Evolutionary conservation across 2,329 filamentous ascomycete genomes (phyloP).

Genomic region (Aspergillus tubingensis): DNA sequence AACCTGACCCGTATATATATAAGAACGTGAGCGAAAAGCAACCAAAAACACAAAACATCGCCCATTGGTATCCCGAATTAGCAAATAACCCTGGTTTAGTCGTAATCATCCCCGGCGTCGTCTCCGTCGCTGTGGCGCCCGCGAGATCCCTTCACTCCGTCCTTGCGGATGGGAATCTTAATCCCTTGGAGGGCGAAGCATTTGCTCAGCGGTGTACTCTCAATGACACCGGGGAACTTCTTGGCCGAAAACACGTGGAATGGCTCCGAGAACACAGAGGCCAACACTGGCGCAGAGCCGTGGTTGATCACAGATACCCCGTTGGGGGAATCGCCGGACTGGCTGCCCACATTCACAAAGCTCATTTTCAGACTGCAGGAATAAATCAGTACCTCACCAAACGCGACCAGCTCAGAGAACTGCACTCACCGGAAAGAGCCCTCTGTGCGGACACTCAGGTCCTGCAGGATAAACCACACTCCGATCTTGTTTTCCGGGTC

Average conservation of each 20-base stretch:
- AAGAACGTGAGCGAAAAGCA: constrained; percentile 4
- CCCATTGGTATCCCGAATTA: constrained; percentile 3
- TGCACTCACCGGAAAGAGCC: constrained; percentile 76
- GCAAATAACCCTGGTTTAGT: constrained; percentile 20
- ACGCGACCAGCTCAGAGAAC: too few relatives aligned
- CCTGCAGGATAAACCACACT: constrained; percentile 96
- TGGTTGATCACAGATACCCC: constrained; percentile 63
- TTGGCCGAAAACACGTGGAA: constrained; percentile 97
- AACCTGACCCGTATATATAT: neutral
- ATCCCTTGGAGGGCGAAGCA: constrained; percentile 91
- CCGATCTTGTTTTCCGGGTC: constrained; percentile 80
- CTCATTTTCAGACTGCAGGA: constrained; percentile 62
- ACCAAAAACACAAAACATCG: constrained; percentile 4
- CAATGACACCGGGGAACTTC: constrained; percentile 96
- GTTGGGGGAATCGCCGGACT: constrained; percentile 40
- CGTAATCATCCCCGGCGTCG: constrained; percentile 36
- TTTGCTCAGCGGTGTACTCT: constrained; percentile 88
- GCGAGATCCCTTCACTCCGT: constrained; percentile 58
- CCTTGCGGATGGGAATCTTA: constrained; percentile 94
- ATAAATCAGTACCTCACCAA: constrained; percentile 12
- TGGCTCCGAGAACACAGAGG: constrained; percentile 79
- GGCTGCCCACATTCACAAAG: constrained; percentile 79
- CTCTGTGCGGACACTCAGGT: constrained; percentile 91
- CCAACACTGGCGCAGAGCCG: constrained; percentile 77
- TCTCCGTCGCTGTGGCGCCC: constrained; percentile 38